Evolutionary conservation across 2,329 filamentous ascomycete genomes (phyloP).

Genomic region (Diatrype stigma): DNA sequence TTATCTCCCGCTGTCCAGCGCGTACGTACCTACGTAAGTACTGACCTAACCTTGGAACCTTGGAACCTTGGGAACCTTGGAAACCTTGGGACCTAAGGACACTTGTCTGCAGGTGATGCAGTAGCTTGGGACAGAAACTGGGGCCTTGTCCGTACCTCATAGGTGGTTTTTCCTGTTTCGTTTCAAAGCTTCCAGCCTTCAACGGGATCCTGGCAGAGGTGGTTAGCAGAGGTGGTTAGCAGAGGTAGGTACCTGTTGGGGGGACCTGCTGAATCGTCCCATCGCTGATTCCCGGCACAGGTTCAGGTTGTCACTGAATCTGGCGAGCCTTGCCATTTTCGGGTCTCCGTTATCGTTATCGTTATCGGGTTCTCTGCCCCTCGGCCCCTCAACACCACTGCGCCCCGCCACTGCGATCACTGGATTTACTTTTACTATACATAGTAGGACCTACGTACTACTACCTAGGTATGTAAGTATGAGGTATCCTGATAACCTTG

Average conservation of each 20-base stretch:
- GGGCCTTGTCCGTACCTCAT: not conserved
- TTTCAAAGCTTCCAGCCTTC: too few species aligned
- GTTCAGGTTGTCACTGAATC: not conserved
- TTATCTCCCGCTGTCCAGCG: too few species aligned
- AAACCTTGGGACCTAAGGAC: not conserved
- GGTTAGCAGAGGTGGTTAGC: too few species aligned
- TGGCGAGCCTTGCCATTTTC: constrained; percentile 9
- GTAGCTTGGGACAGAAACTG: not conserved
- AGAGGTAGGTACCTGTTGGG: not conserved
- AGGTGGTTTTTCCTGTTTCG: not conserved
- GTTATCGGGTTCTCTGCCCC: constrained; percentile 5
- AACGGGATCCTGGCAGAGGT: too few species aligned
- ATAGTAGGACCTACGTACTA: too few species aligned
- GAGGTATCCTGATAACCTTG: not conserved
- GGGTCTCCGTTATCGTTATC: constrained; percentile 13
- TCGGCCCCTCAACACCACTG: not conserved
- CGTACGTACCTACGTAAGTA: too few species aligned
- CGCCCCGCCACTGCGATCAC: too few species aligned
- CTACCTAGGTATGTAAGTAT: not conserved
- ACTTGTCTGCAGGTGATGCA: not conserved
- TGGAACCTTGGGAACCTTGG: not conserved
- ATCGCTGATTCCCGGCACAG: constrained; percentile 5
- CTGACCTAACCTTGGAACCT: too few species aligned
- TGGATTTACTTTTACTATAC: too few species aligned
- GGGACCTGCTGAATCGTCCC: too few species aligned